These are phyloP conservation scores for Allomyces javanicus DNA, from an alignment of 192 early-diverging fungal genomes.

Conservation along the genomic window DNA sequence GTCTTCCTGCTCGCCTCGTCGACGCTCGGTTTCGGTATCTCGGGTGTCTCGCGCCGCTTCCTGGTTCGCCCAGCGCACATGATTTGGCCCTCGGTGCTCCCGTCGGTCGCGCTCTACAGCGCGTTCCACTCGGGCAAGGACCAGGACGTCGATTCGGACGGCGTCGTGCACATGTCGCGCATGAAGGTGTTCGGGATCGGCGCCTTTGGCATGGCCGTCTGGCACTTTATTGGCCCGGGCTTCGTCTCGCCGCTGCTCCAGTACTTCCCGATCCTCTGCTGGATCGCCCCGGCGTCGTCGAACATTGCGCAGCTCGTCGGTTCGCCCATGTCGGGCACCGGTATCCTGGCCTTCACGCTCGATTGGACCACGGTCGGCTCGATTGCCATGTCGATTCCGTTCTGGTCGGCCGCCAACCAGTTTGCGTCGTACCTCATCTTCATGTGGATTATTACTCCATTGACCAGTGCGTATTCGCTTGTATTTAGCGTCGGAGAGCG, in stretches of 20 bases:
- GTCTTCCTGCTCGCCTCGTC: conserved; percentile 50
- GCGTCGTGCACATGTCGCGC: conserved; percentile 13
- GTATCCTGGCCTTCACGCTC: conserved; percentile 16
- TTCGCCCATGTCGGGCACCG: conserved; percentile 14
- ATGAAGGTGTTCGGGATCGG: conserved; percentile 27
- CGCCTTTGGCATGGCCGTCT: conserved; percentile 22
- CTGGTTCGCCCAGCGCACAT: conserved; percentile 67
- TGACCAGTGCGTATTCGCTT: neutral
- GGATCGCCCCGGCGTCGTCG: conserved; percentile 12
- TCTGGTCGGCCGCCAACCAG: conserved; percentile 46
- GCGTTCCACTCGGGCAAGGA: conserved; percentile 46
- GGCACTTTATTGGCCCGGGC: conserved; percentile 36
- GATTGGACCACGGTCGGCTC: conserved; percentile 12
- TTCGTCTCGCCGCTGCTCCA: conserved; percentile 46
- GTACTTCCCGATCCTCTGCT: conserved; percentile 43
- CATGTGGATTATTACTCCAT: conserved; percentile 37
- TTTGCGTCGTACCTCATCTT: conserved; percentile 49
- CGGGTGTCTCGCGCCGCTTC: conserved; percentile 52
- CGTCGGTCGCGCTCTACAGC: conserved; percentile 57
- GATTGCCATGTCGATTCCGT: conserved; percentile 21
- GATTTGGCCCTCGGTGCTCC: conserved; percentile 69
- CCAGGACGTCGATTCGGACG: conserved; percentile 1
- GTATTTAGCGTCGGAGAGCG: too few species aligned
- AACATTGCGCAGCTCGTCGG: conserved; percentile 7
- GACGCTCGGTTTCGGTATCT: conserved; percentile 42